A percentile compares a stretch with the other conserved stretches of the same genome.
These are phyloP conservation scores for Benincasa hispida DNA, from an alignment of 306 rosid species.

Conservation along the genomic window DNA sequence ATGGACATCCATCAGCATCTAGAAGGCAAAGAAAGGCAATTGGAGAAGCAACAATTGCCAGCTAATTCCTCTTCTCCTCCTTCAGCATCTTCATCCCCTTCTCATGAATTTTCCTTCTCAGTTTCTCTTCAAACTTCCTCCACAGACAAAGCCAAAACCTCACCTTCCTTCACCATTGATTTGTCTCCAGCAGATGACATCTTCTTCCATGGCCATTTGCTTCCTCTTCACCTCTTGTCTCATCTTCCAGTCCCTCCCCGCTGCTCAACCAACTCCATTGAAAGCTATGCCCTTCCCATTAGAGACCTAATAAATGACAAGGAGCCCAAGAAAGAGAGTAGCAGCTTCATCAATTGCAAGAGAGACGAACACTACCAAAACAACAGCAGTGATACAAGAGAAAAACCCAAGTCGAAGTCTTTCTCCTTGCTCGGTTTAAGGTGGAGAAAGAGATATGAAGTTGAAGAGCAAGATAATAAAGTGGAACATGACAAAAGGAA, in stretches of 20 bases:
- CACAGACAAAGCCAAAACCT: slow-evolving; percentile 24
- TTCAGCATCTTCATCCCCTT: slow-evolving; percentile 64
- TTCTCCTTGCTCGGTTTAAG: slow-evolving; percentile 44
- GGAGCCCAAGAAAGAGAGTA: slow-evolving; percentile 17
- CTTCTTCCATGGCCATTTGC: slow-evolving; percentile 96
- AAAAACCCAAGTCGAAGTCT: slow-evolving; percentile 38
- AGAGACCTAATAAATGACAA: slow-evolving; percentile 16
- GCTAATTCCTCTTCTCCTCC: slow-evolving; percentile 34
- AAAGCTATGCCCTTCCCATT: slow-evolving; percentile 57
- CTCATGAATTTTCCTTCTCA: slow-evolving; percentile 92
- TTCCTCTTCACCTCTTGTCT: slow-evolving; percentile 79
- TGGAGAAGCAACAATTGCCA: slow-evolving; percentile 11
- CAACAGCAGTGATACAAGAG: slow-evolving; percentile 18
- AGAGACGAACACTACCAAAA: slow-evolving; percentile 5
- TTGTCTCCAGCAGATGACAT: slow-evolving; percentile 94
- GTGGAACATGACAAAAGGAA: slow-evolving; percentile 29
- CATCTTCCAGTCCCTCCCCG: slow-evolving; percentile 75
- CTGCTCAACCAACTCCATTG: slow-evolving; percentile 56
- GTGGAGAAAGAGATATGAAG: slow-evolving; percentile 35
- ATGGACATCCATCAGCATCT: slow-evolving; percentile 42
- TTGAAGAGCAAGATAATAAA: slow-evolving; percentile 28
- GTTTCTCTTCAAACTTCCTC: slow-evolving; percentile 59
- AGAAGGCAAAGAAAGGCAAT: slow-evolving; percentile 15
- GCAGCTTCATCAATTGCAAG: slow-evolving; percentile 8
- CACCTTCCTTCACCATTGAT: slow-evolving; percentile 56